Evolutionary conservation across 345 rosid genomes (phyloP).

Genomic region (Hibiscus trionum): DNA sequence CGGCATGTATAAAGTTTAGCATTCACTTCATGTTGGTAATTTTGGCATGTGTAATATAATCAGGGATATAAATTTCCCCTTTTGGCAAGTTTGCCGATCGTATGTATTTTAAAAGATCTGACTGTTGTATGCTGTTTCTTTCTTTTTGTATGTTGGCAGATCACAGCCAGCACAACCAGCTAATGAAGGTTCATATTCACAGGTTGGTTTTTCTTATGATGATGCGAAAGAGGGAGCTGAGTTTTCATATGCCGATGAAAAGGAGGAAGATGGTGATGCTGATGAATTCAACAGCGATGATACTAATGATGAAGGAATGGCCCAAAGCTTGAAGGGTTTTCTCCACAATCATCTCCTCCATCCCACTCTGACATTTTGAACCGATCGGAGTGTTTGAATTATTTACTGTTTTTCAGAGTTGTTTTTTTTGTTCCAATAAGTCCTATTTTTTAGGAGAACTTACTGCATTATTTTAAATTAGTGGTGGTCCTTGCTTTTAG

Average conservation of each 20-base stretch:
- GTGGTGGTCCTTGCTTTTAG: no score
- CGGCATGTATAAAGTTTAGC: no score
- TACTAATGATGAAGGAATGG: constrained; percentile 93
- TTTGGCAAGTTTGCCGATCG: no score
- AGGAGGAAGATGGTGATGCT: constrained; percentile 69
- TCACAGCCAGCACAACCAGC: constrained; percentile 56
- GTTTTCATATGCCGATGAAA: constrained; percentile 51
- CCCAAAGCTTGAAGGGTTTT: constrained; percentile 69
- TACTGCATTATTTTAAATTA: no score
- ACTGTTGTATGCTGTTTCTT: neutral
- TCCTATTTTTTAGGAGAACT: no score
- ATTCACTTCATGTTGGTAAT: no score
- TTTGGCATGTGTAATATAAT: no score
- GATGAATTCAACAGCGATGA: constrained; percentile 93
- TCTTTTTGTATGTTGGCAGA: constrained; percentile 25
- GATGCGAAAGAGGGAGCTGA: constrained; percentile 46
- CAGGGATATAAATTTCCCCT: no score
- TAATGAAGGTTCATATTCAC: constrained; percentile 79
- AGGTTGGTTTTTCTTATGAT: no score
- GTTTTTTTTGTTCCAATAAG: no score
- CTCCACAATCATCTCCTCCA: constrained; percentile 90
- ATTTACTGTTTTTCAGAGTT: no score
- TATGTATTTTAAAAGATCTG: neutral
- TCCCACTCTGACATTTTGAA: constrained; percentile 50
- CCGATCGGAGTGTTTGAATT: constrained; percentile 74